These are phyloP conservation scores for Penicillium sp. DNA, from an alignment of 2,329 filamentous ascomycete genomes.

Conservation along the genomic window DNA sequence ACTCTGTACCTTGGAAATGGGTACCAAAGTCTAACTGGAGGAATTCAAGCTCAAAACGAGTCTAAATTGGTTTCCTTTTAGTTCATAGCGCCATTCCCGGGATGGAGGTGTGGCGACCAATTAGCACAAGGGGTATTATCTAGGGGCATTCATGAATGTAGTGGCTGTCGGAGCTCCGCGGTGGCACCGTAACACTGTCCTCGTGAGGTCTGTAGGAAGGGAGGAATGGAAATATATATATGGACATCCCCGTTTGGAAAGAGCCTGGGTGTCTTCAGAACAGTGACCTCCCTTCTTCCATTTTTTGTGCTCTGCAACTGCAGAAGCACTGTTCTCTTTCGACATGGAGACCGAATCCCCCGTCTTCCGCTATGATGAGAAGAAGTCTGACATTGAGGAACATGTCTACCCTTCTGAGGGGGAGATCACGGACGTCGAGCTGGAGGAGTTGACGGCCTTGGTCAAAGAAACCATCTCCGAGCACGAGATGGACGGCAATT, in stretches of 20 bases:
- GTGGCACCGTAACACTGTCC: neutral
- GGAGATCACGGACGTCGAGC: constrained; percentile 1
- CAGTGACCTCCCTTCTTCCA: neutral
- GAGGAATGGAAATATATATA: neutral
- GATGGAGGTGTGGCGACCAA: neutral
- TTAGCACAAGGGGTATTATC: neutral
- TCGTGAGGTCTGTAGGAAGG: neutral
- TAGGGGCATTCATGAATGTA: neutral
- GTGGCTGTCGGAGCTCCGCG: constrained; percentile 1
- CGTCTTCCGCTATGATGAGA: neutral
- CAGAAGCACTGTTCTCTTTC: neutral
- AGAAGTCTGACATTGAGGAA: constrained; percentile 3
- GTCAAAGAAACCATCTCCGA: constrained; percentile 2
- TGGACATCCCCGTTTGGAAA: neutral
- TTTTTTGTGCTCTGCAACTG: neutral
- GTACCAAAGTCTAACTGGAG: neutral
- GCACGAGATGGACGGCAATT: constrained; percentile 8
- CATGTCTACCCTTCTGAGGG: neutral
- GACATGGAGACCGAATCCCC: neutral
- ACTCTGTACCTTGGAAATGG: no score
- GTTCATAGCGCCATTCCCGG: neutral
- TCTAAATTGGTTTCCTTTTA: neutral
- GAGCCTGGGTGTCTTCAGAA: neutral
- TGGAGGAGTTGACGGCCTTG: constrained; percentile 2
- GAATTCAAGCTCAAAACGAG: neutral